Evolutionary conservation across 495 filamentous ascomycete species (phyloP).

Genomic region (Aspergillus funiculosus): DNA sequence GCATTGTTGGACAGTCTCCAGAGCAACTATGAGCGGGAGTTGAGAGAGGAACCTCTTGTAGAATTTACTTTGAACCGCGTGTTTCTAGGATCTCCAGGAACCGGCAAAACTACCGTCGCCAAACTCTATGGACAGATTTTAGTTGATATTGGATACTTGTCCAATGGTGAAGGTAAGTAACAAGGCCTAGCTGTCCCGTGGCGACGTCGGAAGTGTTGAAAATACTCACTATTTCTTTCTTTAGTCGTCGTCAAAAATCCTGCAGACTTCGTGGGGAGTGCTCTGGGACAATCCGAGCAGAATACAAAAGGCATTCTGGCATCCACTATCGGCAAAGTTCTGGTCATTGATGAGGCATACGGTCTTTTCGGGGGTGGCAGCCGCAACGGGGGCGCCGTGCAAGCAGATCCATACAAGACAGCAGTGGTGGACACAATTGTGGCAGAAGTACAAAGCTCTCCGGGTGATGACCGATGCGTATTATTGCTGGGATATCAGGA

Average conservation of each 20-base stretch:
- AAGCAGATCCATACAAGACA: conserved; percentile 53
- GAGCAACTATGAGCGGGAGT: conserved; percentile 57
- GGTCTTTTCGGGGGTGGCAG: conserved; percentile 38
- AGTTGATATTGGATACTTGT: conserved; percentile 53
- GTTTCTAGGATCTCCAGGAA: conserved; percentile 65
- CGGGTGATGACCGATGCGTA: conserved; percentile 74
- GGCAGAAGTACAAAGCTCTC: conserved; percentile 69
- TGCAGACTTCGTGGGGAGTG: conserved; percentile 62
- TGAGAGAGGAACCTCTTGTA: conserved; percentile 51
- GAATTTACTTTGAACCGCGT: conserved; percentile 62
- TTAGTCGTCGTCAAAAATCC: conserved; percentile 64
- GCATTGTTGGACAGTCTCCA: conserved; percentile 53
- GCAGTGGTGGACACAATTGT: conserved; percentile 76
- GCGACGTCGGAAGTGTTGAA: background rate
- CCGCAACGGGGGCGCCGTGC: conserved; percentile 15
- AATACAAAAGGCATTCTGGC: conserved; percentile 68
- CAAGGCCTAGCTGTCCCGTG: background rate
- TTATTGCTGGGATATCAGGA: conserved; percentile 72
- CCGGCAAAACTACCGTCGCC: conserved; percentile 72
- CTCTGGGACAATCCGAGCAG: conserved; percentile 60
- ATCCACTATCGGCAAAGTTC: conserved; percentile 61
- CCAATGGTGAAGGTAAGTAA: conserved; percentile 55
- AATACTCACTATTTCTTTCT: background rate
- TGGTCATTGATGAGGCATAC: conserved; percentile 76
- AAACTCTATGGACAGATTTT: conserved; percentile 66